Percentiles rank a stretch among this genome's conserved stretches.
phyloP scores from a whole-genome alignment of 2,329 filamentous ascomycete genomes.

The Leptographium radiaticola region DNA sequence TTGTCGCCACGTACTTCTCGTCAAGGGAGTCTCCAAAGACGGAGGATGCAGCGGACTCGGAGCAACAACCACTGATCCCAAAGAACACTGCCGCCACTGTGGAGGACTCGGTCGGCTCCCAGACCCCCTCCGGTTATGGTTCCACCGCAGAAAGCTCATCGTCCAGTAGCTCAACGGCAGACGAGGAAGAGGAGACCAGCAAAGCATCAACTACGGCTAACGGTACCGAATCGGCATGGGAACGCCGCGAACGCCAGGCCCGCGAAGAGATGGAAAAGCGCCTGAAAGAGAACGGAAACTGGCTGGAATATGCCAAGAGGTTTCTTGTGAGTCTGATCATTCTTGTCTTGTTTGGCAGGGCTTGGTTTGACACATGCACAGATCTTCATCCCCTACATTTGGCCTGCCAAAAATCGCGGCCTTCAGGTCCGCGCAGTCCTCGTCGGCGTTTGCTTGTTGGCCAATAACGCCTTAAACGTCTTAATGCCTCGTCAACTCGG shows the following conservation, averaged over 20 bases:
- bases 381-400: slow-evolving; percentile 68
- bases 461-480: slow-evolving; percentile 59
- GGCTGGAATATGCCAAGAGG: slow-evolving; percentile 62
- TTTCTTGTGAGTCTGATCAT: slow-evolving; percentile 38
- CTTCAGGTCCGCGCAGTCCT: slow-evolving; percentile 57
- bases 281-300: slow-evolving; percentile 61
- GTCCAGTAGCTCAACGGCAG: slow-evolving; percentile 24
- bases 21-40: slow-evolving; percentile 10
- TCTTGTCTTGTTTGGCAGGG: background rate
- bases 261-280: slow-evolving; percentile 52
- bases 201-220: slow-evolving; percentile 20
- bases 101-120: slow-evolving; percentile 2
- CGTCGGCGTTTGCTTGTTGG: slow-evolving; percentile 55
- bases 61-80: slow-evolving; percentile 44
- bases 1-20: slow-evolving; percentile 20
- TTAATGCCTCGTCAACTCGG: slow-evolving; percentile 72
- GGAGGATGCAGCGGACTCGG: slow-evolving; percentile 3
- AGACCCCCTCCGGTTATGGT: slow-evolving; percentile 23
- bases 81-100: slow-evolving; percentile 20
- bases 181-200: slow-evolving; percentile 8
- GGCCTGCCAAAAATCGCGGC: slow-evolving; percentile 52
- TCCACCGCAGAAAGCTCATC: slow-evolving; percentile 21
- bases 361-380: slow-evolving; percentile 15
- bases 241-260: slow-evolving; percentile 36
- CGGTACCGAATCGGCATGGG: slow-evolving; percentile 39